These are phyloP conservation scores for Xylariaceae sp. DNA, from an alignment of 2,329 filamentous ascomycete species.

Conservation along the genomic window DNA sequence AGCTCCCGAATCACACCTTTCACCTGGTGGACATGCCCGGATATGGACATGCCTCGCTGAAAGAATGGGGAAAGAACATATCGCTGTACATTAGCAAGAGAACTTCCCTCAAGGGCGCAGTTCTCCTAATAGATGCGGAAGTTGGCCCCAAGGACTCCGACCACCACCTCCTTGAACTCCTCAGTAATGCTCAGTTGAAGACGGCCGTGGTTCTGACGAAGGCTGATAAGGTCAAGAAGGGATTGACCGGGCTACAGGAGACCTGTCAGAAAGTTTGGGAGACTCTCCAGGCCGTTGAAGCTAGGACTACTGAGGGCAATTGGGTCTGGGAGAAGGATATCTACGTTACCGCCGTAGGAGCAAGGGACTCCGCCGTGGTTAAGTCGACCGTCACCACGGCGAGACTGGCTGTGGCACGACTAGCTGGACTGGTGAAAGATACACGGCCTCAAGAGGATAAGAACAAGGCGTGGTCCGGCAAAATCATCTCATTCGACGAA, in stretches of 20 bases:
- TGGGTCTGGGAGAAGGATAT: slow-evolving; percentile 32
- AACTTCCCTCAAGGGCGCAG: slow-evolving; percentile 44
- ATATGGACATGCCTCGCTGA: slow-evolving; percentile 43
- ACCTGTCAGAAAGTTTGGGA: slow-evolving; percentile 30
- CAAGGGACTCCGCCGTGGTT: slow-evolving; percentile 22
- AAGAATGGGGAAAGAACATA: slow-evolving; percentile 50
- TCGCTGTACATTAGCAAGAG: slow-evolving; percentile 46
- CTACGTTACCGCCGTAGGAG: slow-evolving; percentile 31
- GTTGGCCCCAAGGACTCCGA: slow-evolving; percentile 48
- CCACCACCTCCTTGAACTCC: slow-evolving; percentile 41
- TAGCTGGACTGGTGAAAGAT: slow-evolving; percentile 29
- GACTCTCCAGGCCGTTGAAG: slow-evolving; percentile 22
- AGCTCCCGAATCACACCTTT: slow-evolving; percentile 42
- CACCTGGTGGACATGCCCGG: slow-evolving; percentile 49
- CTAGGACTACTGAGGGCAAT: slow-evolving; percentile 14
- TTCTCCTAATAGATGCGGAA: slow-evolving; percentile 50
- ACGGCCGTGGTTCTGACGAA: slow-evolving; percentile 52
- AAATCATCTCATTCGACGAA: slow-evolving; percentile 35
- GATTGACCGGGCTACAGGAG: slow-evolving; percentile 24
- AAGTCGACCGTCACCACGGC: slow-evolving; percentile 25
- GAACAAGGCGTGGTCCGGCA: slow-evolving; percentile 35
- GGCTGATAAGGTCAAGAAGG: slow-evolving; percentile 44
- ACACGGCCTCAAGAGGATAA: slow-evolving; percentile 27
- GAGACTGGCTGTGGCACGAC: slow-evolving; percentile 29
- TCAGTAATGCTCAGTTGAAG: slow-evolving; percentile 41